phyloP scores from a whole-genome alignment of 2,329 filamentous ascomycete genomes.

The Geoglossum cookeanum region DNA sequence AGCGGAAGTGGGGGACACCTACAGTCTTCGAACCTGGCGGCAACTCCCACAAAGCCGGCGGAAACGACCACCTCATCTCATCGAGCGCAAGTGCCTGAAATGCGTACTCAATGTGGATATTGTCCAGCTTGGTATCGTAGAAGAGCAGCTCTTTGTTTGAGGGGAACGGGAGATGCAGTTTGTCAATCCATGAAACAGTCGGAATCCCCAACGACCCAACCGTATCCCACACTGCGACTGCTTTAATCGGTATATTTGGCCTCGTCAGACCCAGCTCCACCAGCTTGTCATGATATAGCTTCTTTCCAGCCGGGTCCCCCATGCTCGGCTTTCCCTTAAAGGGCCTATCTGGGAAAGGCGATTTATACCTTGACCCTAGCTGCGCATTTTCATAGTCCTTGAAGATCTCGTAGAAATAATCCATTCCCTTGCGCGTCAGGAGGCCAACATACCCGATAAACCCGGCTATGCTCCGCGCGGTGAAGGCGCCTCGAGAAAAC shows the following conservation, averaged over 20 bases:
- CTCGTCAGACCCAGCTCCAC: background rate
- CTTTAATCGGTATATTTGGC: constrained; percentile 19
- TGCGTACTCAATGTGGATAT: constrained; percentile 16
- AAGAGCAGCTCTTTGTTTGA: background rate
- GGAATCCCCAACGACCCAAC: constrained; percentile 14
- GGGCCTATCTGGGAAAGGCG: constrained; percentile 19
- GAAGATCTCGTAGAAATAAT: constrained; percentile 27
- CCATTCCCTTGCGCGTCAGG: constrained; percentile 26
- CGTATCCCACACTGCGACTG: constrained; percentile 27
- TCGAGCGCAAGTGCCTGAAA: constrained; percentile 27
- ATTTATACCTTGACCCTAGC: constrained; percentile 16
- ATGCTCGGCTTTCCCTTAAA: constrained; percentile 18
- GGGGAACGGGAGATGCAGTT: background rate
- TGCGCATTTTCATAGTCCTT: constrained; percentile 25
- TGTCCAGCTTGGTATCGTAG: constrained; percentile 2
- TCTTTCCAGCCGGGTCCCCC: constrained; percentile 3
- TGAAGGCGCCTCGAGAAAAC: constrained; percentile 28
- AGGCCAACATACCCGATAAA: constrained; percentile 27
- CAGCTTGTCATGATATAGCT: constrained; percentile 1
- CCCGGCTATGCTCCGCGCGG: constrained; percentile 25
- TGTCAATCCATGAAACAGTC: constrained; percentile 1
- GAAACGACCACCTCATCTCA: constrained; percentile 23
- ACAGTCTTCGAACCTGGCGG: background rate
- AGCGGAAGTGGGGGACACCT: constrained; percentile 9
- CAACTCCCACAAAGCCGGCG: constrained; percentile 21